Evolutionary conservation across 2,329 filamentous ascomycete species (phyloP).

Genomic region (Fusarium sp.): DNA sequence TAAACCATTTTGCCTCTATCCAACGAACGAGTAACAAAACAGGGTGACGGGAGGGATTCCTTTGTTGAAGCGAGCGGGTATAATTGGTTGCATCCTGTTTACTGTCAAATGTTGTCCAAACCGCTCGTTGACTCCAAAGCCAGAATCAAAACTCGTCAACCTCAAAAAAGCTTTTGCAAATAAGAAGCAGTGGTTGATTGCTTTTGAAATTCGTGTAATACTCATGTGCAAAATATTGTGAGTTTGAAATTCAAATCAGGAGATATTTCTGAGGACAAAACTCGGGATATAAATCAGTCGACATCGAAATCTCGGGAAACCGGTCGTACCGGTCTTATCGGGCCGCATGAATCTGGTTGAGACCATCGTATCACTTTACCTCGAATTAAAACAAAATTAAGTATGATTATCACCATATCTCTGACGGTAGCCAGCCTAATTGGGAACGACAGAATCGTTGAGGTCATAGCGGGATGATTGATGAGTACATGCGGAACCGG

Average conservation of each 20-base stretch:
- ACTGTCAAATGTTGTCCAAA: background rate
- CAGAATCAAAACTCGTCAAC: background rate
- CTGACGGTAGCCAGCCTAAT: background rate
- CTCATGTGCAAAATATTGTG: rapidly evolving
- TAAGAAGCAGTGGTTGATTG: rapidly evolving
- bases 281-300: background rate
- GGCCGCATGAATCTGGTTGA: background rate
- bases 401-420: background rate
- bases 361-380: background rate
- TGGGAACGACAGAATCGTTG: too few species aligned
- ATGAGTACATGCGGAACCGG: background rate
- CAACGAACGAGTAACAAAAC: background rate
- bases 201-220: too few species aligned
- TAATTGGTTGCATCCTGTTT: background rate
- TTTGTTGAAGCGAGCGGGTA: rapidly evolving
- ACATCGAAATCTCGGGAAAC: background rate
- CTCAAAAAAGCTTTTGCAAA: too few species aligned
- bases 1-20: background rate
- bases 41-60: rapidly evolving
- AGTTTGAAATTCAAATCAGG: rapidly evolving
- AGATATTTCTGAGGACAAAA: background rate
- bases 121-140: background rate
- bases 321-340: background rate
- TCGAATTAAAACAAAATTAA: background rate
- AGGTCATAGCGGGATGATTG: background rate